Evolutionary conservation across 345 rosid genomes (phyloP).

Genomic region (Lumnitzera racemosa): DNA sequence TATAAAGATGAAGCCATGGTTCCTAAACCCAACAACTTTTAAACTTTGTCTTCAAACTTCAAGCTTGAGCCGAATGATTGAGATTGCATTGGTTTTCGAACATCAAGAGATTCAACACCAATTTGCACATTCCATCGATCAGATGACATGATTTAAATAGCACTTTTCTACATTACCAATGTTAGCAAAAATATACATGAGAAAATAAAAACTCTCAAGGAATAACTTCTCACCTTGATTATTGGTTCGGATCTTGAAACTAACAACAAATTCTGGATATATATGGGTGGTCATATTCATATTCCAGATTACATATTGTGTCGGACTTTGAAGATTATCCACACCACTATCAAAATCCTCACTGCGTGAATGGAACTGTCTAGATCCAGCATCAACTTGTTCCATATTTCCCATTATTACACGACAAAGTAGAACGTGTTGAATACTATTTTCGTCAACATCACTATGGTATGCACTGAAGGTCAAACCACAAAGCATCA

Average conservation of each 20-base stretch:
- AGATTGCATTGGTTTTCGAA: conserved; percentile 17
- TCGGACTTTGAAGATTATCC: conserved; percentile 37
- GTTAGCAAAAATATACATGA: conserved; percentile 1
- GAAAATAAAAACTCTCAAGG: conserved; percentile 6
- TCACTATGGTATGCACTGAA: conserved; percentile 38
- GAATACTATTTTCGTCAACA: conserved; percentile 39
- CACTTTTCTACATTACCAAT: background rate
- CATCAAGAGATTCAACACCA: conserved; percentile 14
- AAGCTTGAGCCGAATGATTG: conserved; percentile 15
- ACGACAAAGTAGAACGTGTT: conserved; percentile 28
- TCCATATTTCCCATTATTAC: conserved; percentile 48
- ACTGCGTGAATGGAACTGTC: conserved; percentile 34
- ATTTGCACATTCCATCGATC: conserved; percentile 16
- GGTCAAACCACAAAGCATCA: conserved; percentile 11
- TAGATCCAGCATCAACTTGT: conserved; percentile 24
- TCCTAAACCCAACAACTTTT: conserved; percentile 19
- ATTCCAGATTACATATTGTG: conserved; percentile 40
- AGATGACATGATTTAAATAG: conserved; percentile 13
- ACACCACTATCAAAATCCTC: conserved; percentile 48
- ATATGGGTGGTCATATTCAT: conserved; percentile 44
- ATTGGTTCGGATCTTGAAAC: conserved; percentile 28
- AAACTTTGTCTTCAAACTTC: conserved; percentile 12
- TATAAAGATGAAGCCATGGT: conserved; percentile 21
- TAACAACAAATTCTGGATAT: conserved; percentile 36
- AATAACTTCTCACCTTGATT: conserved; percentile 34